Evolutionary conservation across 2,329 filamentous ascomycete species (phyloP), one percentile per base, ranked within the genome.

Genomic region (Fusarium oligoseptatum): DNA sequence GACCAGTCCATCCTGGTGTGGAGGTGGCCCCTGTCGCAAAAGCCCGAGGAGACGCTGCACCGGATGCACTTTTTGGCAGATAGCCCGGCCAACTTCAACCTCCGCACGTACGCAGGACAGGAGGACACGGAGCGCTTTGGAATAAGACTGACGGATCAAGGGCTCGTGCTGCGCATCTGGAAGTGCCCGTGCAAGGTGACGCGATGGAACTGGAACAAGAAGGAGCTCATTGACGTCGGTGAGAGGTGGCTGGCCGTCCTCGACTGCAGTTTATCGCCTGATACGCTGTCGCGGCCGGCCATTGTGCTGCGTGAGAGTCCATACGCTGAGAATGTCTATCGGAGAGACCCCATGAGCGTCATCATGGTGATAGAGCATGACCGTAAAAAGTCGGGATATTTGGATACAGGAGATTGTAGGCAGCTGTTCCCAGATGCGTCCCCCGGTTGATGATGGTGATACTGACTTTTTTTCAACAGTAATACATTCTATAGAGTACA

Each of bases 1-100:
- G 83, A 84, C 65, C 81, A 84, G 34, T 82, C 79, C 6, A 71
- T 84, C 2, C 81, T 85, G 12, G 79, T 79, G 7, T 82, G 77
- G 77, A 67, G 77, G 24, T 76, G 70, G 64, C 67, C 77, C 34
- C 55, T 72, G 39, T 68, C 69, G 15, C 72, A 66, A 17, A 65
- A 60, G 32, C 68, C 55, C 11, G 69, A 45, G 45, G 71, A 71
- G 45, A 70, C 73, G 15, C 36, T 64, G 17, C 74, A 75, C 50
- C 70, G 74, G 48, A 74, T 73, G 74, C 77, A 78, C 60, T 79
- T 71, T 65, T 64, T 79, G 41, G 76, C 77, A 22, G 77, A 79
- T 37, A 76, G 71, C 48, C 77, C 77, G 11, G 66, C 65, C 48
- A 70, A 77, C 71, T 79, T 79, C 52, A 79, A 79, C 68, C 43